phyloP scores from a whole-genome alignment of 2,329 filamentous ascomycete genomes.

The Leptographium wingfieldii region DNA sequence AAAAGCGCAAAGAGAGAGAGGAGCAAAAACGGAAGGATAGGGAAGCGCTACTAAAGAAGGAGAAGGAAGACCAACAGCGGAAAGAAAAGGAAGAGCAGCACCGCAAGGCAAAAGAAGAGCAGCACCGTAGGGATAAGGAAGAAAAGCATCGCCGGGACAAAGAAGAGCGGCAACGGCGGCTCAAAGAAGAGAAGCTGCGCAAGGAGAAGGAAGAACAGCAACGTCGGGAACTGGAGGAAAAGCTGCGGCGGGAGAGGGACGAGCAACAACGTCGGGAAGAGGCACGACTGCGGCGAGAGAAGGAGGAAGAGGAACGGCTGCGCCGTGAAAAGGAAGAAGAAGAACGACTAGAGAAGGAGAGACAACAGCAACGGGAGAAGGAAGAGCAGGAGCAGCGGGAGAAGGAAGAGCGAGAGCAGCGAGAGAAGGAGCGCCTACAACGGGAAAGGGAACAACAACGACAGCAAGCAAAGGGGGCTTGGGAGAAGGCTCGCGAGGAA shows the following conservation, averaged over 20 bases:
- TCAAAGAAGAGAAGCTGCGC: conserved; percentile 3
- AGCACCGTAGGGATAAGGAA: conserved; percentile 13
- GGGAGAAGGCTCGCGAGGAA: conserved; percentile 60
- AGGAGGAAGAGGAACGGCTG: conserved; percentile 27
- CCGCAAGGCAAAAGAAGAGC: conserved; percentile 18
- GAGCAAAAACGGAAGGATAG: conserved; percentile 11
- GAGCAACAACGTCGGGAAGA: not conserved
- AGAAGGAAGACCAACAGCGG: conserved; percentile 19
- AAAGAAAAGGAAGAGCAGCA: conserved; percentile 12
- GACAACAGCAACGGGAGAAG: conserved; percentile 42
- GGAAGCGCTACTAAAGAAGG: conserved; percentile 14
- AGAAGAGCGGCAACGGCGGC: not conserved
- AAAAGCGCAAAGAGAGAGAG: conserved; percentile 43
- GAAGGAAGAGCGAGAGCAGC: not conserved
- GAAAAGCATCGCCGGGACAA: not conserved
- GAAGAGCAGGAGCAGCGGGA: conserved; percentile 41
- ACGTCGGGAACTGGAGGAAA: not conserved
- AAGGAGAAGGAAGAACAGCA: not conserved
- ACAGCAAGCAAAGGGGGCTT: conserved; percentile 32
- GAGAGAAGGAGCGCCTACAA: not conserved
- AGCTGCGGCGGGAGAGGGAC: not conserved
- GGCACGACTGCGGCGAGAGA: conserved; percentile 32
- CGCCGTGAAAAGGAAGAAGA: conserved; percentile 41
- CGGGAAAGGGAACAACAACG: conserved; percentile 7
- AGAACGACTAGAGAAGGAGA: conserved; percentile 17